Evolutionary conservation across 1,284 basidiomycete species (phyloP), one percentile per base, ranked within the genome.

Genomic region (Crepidotus sp.): DNA sequence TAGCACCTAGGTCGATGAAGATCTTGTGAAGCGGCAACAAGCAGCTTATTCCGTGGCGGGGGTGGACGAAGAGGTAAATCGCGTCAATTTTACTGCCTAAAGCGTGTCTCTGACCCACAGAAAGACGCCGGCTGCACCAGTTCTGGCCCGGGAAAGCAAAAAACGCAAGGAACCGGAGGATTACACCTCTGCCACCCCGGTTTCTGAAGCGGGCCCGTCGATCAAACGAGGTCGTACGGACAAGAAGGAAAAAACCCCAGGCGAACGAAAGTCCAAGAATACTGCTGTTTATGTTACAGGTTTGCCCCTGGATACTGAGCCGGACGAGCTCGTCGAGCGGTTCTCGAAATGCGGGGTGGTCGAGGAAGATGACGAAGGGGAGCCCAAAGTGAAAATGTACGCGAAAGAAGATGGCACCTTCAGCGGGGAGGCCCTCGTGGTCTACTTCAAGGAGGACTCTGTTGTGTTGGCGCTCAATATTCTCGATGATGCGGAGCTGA

Each of bases 401-500:
- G 82, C 85, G 43, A 80, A 80, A 51, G 89, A 89, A 2, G 82
- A 89, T 50, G 92, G 92, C n/a, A 65, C 72, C 25, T 98, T 98
- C 64, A 96, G 81, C 57, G 95, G 96, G 25, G 95, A 98, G 54
- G 95, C 95, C 1, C 67, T 98, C 51, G 83, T 99, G 46, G 92
- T 97, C 36, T 99, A 90, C 63, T 96, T 98, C 72, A 97, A 97
- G 62, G 91, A 95, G 59, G 95, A 94, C 51, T 93, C 88, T 22
- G 96, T 98, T 13, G 68, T 73, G 9, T 71, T 98, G 42, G 95
- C 94, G 2, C 65, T 92, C 44, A 85, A 74, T 50, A 71, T 98
- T 50, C 70, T 98, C 47, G 94, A 98, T 61, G 95, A 98, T 50
- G 91, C 89, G 0, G 91, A 94, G 61, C 66, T 99, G 48, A 71